These are phyloP conservation scores for Phytophthora fragariae DNA, from an alignment of 352 stramenopile genomes.

Conservation along the genomic window DNA sequence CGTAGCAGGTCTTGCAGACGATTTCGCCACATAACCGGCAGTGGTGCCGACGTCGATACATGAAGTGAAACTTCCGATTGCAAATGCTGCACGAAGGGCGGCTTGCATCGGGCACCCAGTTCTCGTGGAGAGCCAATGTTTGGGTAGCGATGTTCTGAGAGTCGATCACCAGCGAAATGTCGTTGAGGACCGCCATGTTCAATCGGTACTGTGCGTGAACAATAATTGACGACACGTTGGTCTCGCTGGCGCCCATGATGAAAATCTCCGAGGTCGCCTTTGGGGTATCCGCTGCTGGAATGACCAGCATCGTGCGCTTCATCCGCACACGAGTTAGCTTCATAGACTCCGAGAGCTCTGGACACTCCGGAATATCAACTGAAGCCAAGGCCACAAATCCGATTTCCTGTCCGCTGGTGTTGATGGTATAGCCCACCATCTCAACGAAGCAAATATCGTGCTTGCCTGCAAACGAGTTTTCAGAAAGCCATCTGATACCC, in stretches of 20 bases:
- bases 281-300: conserved; percentile 33
- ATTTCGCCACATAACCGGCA: conserved; percentile 62
- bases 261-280: conserved; percentile 57
- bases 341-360: conserved; percentile 37
- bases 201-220: conserved; percentile 53
- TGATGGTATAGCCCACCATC: conserved; percentile 57
- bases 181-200: conserved; percentile 56
- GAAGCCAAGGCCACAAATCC: conserved; percentile 52
- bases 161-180: conserved; percentile 67
- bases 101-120: conserved; percentile 51
- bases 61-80: conserved; percentile 39
- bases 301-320: conserved; percentile 57
- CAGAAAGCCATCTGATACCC: conserved; percentile 58
- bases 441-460: conserved; percentile 61
- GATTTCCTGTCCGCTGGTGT: conserved; percentile 46
- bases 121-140: conserved; percentile 29
- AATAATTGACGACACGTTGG: conserved; percentile 43
- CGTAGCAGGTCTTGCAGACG: conserved; percentile 59
- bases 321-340: conserved; percentile 50
- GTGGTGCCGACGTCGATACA: conserved; percentile 54
- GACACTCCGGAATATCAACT: conserved; percentile 55
- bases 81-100: conserved; percentile 45
- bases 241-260: conserved; percentile 48
- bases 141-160: conserved; percentile 58
- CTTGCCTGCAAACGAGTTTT: conserved; percentile 39